Base-by-base conservation (phyloP, 768 basidiomycete species). In the Jaapia argillacea region DNA sequence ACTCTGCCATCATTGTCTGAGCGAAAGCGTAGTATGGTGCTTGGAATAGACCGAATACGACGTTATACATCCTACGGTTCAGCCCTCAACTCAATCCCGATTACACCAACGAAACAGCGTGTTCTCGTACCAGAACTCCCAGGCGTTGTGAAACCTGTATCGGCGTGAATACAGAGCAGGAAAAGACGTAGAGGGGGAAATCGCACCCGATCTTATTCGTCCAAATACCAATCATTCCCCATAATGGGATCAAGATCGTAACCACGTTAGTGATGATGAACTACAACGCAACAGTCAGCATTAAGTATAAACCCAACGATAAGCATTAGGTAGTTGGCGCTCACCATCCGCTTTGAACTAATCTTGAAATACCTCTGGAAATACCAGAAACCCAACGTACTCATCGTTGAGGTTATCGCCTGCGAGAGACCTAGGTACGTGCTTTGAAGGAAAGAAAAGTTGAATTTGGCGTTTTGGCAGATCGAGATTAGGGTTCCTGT, bases 161-260 rank as follows among this genome's bases (percentile, higher is more conserved):
- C n/a, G n/a, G n/a, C n/a, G n/a, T n/a, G n/a, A n/a, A n/a, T n/a
- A n/a, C n/a, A n/a, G n/a, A n/a, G n/a, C n/a, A n/a, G 31, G 33
- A 24, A 21, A n/a, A 7, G 31, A 22, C 26, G 21, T 26, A 21
- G 5, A n/a, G 21, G 13, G 16, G 5, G 18, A 56, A 72, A 18
- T 50, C 84, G n/a, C n/a, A n/a, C 80, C 87, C 87, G 39, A 91
- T 51, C 46, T 71, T 82, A 6, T 63, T 48, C 0, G 86, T 87
- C 85, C 87, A 87, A 39, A 90, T 77, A 1, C 88, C 86, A 35
- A 88, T 68, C 83, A 85, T 83, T 12, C 85, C 84, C 87, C 87
- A 90, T 4, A 88, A 65, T 1, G 87, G 85, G 41, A 90, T 86
- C 36, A 88, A 33, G 21, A 88, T 72, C 3, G 84, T 83, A 4